Conservation (phyloP, 2,329 filamentous ascomycete genomes). For the Cercospora brassicicola region DNA sequence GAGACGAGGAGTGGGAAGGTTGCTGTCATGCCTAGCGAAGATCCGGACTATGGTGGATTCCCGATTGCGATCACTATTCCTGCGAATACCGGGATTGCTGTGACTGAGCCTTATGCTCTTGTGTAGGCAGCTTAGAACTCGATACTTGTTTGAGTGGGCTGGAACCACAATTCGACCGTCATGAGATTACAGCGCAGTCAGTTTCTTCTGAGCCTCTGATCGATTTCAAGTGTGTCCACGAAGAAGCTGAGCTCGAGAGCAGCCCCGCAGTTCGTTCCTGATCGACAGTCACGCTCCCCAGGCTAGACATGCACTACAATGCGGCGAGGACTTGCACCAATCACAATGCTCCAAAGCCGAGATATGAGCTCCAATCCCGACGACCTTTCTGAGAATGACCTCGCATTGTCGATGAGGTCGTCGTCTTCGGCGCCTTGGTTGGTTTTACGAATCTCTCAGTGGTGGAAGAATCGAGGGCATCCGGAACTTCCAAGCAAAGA, state of each 20-base stretch:
- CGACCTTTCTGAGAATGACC: background rate
- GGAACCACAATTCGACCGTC: too few species aligned
- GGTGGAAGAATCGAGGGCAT: background rate
- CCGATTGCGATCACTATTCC: constrained; percentile 58
- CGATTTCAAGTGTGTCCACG: too few species aligned
- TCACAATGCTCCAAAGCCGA: background rate
- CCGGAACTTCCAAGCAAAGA: background rate
- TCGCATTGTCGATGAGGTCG: background rate
- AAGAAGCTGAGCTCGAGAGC: too few species aligned
- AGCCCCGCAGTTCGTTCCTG: background rate
- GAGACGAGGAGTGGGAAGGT: constrained; percentile 52
- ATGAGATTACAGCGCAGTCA: too few species aligned
- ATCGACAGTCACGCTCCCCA: background rate
- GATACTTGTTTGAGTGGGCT: too few species aligned
- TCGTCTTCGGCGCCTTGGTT: background rate
- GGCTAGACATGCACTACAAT: background rate
- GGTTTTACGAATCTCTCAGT: background rate
- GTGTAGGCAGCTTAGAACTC: background rate
- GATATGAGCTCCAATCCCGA: background rate
- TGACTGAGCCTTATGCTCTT: background rate
- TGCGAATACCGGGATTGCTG: constrained; percentile 52
- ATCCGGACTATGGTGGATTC: constrained; percentile 59
- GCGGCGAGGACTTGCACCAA: background rate
- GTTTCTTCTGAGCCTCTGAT: too few species aligned
- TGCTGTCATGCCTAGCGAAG: constrained; percentile 57